Evolutionary conservation across 2,329 filamentous ascomycete species (phyloP).

Genomic region (Trichoderma koningiopsis): DNA sequence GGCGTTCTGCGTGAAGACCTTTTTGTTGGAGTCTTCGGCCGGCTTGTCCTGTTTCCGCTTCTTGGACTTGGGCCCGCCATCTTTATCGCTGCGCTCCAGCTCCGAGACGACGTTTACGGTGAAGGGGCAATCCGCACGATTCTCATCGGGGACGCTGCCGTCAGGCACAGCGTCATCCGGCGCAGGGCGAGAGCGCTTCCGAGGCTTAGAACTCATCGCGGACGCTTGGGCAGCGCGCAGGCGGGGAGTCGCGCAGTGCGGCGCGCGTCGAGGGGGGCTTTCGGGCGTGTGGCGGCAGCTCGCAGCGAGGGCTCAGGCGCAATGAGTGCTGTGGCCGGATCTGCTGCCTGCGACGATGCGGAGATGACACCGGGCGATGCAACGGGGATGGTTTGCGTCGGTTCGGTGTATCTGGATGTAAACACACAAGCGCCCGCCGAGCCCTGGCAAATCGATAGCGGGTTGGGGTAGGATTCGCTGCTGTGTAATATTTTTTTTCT

Average conservation of each 20-base stretch:
- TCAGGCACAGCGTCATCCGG: slow-evolving; percentile 7
- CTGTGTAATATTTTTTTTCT: not conserved
- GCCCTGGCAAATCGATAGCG: slow-evolving; percentile 11
- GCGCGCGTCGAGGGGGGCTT: slow-evolving; percentile 3
- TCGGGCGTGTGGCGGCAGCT: not conserved
- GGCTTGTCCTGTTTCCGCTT: slow-evolving; percentile 52
- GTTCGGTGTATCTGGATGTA: slow-evolving; percentile 14
- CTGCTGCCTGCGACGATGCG: slow-evolving; percentile 1
- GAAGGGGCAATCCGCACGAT: slow-evolving; percentile 60
- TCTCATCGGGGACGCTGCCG: slow-evolving; percentile 44
- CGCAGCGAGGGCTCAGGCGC: not conserved
- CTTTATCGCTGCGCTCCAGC: slow-evolving; percentile 37
- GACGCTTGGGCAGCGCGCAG: slow-evolving; percentile 20
- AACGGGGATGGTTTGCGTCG: slow-evolving; percentile 1
- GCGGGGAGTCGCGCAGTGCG: not conserved
- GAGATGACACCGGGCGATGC: not conserved
- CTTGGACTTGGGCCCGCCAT: slow-evolving; percentile 48
- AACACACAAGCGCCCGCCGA: slow-evolving; percentile 18
- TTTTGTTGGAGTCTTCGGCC: slow-evolving; percentile 44
- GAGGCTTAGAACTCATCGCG: slow-evolving; percentile 39
- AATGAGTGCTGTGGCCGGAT: not conserved
- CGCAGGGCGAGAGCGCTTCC: slow-evolving; percentile 56
- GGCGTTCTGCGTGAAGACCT: slow-evolving; percentile 52
- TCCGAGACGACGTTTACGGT: slow-evolving; percentile 41
- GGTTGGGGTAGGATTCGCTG: slow-evolving; percentile 11